These are phyloP conservation scores for Pelargonium australe DNA, from an alignment of 441 rosid genomes.

Conservation along the genomic window DNA sequence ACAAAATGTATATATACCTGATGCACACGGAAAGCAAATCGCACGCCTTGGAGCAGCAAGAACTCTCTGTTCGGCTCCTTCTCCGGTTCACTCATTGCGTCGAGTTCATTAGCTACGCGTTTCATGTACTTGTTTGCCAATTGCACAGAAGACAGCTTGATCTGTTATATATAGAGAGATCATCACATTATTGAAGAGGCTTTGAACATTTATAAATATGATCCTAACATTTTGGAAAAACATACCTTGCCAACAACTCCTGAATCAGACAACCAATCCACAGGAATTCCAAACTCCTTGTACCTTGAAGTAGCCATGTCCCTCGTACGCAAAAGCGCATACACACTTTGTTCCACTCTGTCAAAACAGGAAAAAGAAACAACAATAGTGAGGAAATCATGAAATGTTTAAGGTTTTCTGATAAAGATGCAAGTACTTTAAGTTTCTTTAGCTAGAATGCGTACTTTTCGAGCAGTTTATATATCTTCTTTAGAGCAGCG, in stretches of 20 bases:
- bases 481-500: constrained; percentile 87
- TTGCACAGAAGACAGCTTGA: constrained; percentile 92
- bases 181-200: background rate
- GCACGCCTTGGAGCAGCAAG: constrained; percentile 83
- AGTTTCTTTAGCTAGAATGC: too few relatives aligned
- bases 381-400: constrained; percentile 12
- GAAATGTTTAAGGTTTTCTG: background rate
- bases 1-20: constrained; percentile 57
- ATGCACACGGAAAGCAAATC: constrained; percentile 94
- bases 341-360: constrained; percentile 90
- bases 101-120: constrained; percentile 82
- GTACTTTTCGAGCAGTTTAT: constrained; percentile 87
- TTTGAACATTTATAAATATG: too few relatives aligned
- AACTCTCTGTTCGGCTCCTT: constrained; percentile 94
- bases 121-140: constrained; percentile 93
- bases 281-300: constrained; percentile 81
- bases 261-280: constrained; percentile 72
- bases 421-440: too few relatives aligned
- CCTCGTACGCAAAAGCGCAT: constrained; percentile 84
- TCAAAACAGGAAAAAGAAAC: too few relatives aligned
- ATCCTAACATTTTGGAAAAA: background rate
- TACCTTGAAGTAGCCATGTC: constrained; percentile 89
- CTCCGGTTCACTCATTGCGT: constrained; percentile 62
- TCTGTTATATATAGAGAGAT: constrained; percentile 36
- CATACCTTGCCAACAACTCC: constrained; percentile 94